Evolutionary conservation across 371 early-diverging fungal species (phyloP).

Genomic region (Basidiobolus heterosporus): DNA sequence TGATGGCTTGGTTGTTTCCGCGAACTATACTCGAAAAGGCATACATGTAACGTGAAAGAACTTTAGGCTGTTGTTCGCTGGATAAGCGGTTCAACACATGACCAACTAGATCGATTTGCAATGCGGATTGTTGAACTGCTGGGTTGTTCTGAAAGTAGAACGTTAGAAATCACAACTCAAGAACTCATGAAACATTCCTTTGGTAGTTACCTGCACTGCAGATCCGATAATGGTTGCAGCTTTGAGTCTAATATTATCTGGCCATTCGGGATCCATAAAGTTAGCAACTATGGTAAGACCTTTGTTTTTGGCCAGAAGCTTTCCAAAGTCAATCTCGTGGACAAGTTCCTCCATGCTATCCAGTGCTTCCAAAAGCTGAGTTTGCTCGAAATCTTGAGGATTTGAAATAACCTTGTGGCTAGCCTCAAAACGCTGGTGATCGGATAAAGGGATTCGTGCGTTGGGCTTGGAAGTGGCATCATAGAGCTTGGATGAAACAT

Average conservation of each 20-base stretch:
- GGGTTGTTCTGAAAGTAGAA: conserved; percentile 24
- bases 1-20: conserved; percentile 14
- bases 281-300: conserved; percentile 11
- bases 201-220: conserved; percentile 22
- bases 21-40: conserved; percentile 29
- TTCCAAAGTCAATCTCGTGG: conserved; percentile 25
- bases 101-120: conserved; percentile 11
- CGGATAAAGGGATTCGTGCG: conserved; percentile 3
- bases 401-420: conserved; percentile 6
- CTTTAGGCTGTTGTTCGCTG: conserved; percentile 12
- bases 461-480: conserved; percentile 5
- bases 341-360: conserved; percentile 20
- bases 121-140: conserved; percentile 17
- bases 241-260: conserved; percentile 5
- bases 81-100: conserved; percentile 13
- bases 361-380: conserved; percentile 9
- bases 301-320: conserved; percentile 12
- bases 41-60: conserved; percentile 20
- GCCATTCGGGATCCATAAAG: conserved; percentile 11
- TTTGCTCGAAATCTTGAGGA: conserved; percentile 3
- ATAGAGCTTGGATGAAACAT: conserved; percentile 1
- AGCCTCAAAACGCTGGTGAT: conserved; percentile 11
- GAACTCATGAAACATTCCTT: conserved; percentile 2
- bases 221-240: conserved; percentile 13
- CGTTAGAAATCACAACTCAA: conserved; percentile 9